A percentile compares a stretch with the other conserved stretches of the same genome.
These are phyloP conservation scores for Hydnomerulius pinastri DNA, from an alignment of 768 basidiomycete species.

Conservation along the genomic window DNA sequence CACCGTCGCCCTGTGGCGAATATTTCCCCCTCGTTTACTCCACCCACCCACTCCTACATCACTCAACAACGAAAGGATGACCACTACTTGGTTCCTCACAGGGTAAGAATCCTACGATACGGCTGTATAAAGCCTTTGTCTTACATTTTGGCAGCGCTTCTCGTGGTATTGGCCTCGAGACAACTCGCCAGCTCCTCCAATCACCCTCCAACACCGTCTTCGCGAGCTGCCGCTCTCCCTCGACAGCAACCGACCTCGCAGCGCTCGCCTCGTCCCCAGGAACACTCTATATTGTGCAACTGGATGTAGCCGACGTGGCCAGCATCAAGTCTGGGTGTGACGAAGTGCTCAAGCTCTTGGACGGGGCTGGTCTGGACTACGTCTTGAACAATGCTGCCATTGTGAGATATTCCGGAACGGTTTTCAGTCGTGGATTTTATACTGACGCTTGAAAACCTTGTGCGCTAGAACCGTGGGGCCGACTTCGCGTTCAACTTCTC, in stretches of 20 bases:
- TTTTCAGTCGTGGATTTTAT: neutral
- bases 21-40: neutral
- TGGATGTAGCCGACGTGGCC: slow-evolving; percentile 31
- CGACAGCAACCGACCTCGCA: slow-evolving; percentile 16
- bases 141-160: slow-evolving; percentile 6
- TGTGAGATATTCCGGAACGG: slow-evolving; percentile 24
- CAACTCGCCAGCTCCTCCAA: slow-evolving; percentile 10
- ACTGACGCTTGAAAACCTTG: no score
- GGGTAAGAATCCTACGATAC: neutral
- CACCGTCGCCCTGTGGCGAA: no score
- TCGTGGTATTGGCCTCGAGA: slow-evolving; percentile 16
- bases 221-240: slow-evolving; percentile 24
- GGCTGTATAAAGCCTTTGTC: no score
- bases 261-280: slow-evolving; percentile 21
- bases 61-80: neutral
- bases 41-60: neutral
- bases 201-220: slow-evolving; percentile 21
- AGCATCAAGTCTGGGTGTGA: slow-evolving; percentile 28
- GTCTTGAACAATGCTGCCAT: slow-evolving; percentile 42
- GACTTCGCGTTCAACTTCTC: slow-evolving; percentile 31
- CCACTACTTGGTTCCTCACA: slow-evolving; percentile 10
- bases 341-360: slow-evolving; percentile 26
- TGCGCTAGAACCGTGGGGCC: slow-evolving; percentile 18
- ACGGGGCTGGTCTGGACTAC: slow-evolving; percentile 35
- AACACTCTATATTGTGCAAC: slow-evolving; percentile 32